Evolutionary conservation across 305 asterid species (phyloP).

Genomic region (Striga hermonthica): DNA sequence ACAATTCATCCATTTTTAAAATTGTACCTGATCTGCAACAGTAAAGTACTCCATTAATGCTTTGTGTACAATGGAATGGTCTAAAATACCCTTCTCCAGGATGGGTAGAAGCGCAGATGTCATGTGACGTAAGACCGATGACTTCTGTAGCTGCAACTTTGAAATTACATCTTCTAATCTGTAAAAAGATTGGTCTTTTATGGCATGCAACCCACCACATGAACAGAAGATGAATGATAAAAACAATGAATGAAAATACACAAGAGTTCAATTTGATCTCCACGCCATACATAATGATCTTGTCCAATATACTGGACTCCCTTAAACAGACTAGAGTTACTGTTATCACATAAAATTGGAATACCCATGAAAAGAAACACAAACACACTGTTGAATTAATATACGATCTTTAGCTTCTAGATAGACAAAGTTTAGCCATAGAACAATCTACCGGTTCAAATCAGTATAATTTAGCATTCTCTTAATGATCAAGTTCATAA

Average conservation of each 20-base stretch:
- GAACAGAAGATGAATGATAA: not conserved
- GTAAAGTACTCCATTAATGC: conserved; percentile 68
- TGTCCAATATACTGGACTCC: no score
- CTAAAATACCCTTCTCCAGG: conserved; percentile 86
- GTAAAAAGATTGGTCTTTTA: conserved; percentile 29
- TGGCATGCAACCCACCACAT: conserved; percentile 6
- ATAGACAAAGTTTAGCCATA: not conserved
- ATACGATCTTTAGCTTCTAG: no score
- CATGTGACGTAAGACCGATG: conserved; percentile 86
- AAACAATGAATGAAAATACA: not conserved
- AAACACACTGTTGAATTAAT: no score
- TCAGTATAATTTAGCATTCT: not conserved
- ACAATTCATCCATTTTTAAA: not conserved
- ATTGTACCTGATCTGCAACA: conserved; percentile 74
- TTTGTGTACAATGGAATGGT: conserved; percentile 87
- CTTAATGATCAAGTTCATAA: not conserved
- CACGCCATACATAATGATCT: no score
- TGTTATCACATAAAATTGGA: no score
- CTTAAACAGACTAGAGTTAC: no score
- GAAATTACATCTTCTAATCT: conserved; percentile 81
- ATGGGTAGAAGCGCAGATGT: conserved; percentile 75
- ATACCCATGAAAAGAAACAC: no score
- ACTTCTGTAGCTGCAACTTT: conserved; percentile 64
- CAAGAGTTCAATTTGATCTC: no score
- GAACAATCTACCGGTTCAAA: not conserved